phyloP scores from a whole-genome alignment of 2,329 filamentous ascomycete genomes.

The Blastomyces parvus region DNA sequence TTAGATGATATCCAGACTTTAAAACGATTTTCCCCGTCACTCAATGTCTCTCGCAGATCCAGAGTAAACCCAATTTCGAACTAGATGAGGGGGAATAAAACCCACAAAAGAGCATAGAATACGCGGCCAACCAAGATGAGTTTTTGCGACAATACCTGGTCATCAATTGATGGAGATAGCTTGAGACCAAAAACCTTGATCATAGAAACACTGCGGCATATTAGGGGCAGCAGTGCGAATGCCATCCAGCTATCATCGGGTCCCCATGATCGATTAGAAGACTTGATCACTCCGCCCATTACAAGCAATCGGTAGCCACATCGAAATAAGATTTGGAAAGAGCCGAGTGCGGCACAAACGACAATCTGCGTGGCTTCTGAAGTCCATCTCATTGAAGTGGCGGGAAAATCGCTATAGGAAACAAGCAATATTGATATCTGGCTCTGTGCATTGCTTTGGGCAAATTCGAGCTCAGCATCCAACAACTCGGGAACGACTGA shows the following conservation, averaged over 20 bases:
- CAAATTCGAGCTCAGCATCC: not conserved
- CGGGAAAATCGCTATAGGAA: not conserved
- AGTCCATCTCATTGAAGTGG: conserved; percentile 16
- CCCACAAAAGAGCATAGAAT: conserved; percentile 15
- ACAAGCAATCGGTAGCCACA: conserved; percentile 13
- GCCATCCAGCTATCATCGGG: conserved; percentile 17
- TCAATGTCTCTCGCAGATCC: not conserved
- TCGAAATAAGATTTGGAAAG: conserved; percentile 14
- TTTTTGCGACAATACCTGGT: conserved; percentile 11
- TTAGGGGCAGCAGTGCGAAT: conserved; percentile 13
- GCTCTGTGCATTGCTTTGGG: not conserved
- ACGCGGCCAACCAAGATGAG: conserved; percentile 14
- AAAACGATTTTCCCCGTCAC: not conserved
- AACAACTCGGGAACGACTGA: not conserved
- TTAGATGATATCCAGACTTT: not conserved
- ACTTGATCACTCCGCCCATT: conserved; percentile 10
- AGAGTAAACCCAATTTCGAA: not conserved
- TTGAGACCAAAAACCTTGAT: conserved; percentile 12
- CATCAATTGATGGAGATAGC: not conserved
- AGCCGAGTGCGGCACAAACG: conserved; percentile 11
- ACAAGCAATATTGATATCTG: not conserved
- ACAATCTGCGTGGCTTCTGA: conserved; percentile 15
- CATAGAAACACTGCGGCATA: conserved; percentile 11
- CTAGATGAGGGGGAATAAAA: not conserved
- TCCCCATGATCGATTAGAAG: conserved; percentile 14